phyloP scores from a whole-genome alignment of 2,329 filamentous ascomycete species.

The Westerdykella ornata region DNA sequence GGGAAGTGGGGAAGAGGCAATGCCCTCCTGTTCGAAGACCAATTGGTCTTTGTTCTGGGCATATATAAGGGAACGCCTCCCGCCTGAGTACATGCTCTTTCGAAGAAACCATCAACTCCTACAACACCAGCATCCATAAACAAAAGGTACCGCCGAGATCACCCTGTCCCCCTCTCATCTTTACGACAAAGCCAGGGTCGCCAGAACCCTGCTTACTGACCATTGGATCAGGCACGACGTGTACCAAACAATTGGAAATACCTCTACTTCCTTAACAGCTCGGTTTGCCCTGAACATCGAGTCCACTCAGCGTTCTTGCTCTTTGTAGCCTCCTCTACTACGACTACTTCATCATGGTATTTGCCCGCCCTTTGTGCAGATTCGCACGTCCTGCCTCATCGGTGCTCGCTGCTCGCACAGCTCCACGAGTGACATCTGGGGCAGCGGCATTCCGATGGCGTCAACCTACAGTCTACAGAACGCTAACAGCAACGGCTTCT shows the following conservation, averaged over 20 bases:
- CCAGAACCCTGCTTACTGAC: slow-evolving; percentile 7
- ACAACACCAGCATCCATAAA: no score
- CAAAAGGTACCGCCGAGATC: no score
- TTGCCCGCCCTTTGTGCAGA: slow-evolving; percentile 56
- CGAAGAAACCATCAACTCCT: slow-evolving; percentile 3
- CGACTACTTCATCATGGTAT: slow-evolving; percentile 47
- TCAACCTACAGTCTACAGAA: slow-evolving; percentile 49
- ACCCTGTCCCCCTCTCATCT: slow-evolving; percentile 7
- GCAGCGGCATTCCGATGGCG: slow-evolving; percentile 38
- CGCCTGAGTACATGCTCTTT: slow-evolving; percentile 15
- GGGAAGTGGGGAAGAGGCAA: slow-evolving; percentile 36
- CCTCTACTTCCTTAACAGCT: not conserved
- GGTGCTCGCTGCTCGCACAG: slow-evolving; percentile 43
- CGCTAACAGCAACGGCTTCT: slow-evolving; percentile 58
- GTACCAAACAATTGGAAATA: not conserved
- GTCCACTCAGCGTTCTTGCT: no score
- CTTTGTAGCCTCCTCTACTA: slow-evolving; percentile 7
- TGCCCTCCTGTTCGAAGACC: no score
- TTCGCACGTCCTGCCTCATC: slow-evolving; percentile 51
- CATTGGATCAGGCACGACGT: not conserved
- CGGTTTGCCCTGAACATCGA: no score
- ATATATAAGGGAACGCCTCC: slow-evolving; percentile 29
- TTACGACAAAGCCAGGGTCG: slow-evolving; percentile 15
- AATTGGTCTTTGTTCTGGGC: slow-evolving; percentile 10
- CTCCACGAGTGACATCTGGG: slow-evolving; percentile 36